Conservation (phyloP, 768 basidiomycete species). For the Tylopilus sp. region DNA sequence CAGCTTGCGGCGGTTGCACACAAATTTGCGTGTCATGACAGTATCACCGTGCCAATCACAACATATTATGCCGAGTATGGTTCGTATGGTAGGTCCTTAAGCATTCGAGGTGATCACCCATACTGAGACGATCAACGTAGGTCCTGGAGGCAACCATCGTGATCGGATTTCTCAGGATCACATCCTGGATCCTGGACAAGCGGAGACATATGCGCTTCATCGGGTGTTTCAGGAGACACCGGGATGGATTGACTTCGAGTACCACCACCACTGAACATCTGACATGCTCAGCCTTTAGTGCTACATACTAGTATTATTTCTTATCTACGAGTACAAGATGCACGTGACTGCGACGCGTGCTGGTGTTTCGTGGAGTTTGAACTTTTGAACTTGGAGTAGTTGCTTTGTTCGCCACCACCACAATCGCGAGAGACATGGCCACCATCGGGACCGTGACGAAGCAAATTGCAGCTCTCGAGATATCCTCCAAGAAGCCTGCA, state of each 20-base stretch:
- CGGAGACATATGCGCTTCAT: conserved; percentile 38
- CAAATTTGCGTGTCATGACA: conserved; percentile 30
- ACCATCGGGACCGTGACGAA: conserved; percentile 54
- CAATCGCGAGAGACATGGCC: conserved; percentile 33
- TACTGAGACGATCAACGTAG: conserved; percentile 25
- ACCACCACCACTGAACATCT: conserved; percentile 18
- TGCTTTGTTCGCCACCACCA: too few relatives aligned
- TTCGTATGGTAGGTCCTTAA: conserved; percentile 41
- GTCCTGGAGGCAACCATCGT: conserved; percentile 50
- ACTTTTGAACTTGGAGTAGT: too few relatives aligned
- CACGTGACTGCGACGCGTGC: conserved; percentile 31
- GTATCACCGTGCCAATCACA: conserved; percentile 47
- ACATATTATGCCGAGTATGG: conserved; percentile 58
- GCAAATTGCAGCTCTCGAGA: conserved; percentile 68
- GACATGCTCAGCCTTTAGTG: neutral
- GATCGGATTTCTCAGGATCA: conserved; percentile 45
- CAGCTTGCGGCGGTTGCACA: neutral
- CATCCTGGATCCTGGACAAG: conserved; percentile 34
- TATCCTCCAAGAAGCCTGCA: conserved; percentile 49
- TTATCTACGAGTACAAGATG: neutral
- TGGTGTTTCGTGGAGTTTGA: conserved; percentile 5
- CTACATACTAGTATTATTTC: neutral
- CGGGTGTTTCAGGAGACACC: conserved; percentile 51
- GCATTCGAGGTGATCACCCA: neutral
- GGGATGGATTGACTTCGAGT: conserved; percentile 53